These are phyloP conservation scores for Hymenoscyphus scutula DNA, from an alignment of 2,329 filamentous ascomycete species.

Conservation along the genomic window DNA sequence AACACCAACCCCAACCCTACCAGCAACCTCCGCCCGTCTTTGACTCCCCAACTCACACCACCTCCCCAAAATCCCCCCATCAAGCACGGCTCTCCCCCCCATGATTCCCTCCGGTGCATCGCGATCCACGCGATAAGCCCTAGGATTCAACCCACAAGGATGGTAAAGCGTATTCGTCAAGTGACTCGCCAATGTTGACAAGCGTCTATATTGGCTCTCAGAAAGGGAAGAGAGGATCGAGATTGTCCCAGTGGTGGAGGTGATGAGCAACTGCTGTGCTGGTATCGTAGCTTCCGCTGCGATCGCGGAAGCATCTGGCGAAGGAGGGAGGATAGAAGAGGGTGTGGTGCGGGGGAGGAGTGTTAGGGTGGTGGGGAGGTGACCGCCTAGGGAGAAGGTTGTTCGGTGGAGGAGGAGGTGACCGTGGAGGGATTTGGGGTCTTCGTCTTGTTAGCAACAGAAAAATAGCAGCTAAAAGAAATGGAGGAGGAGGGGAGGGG, in stretches of 20 bases:
- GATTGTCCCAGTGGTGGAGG: slow-evolving; percentile 73
- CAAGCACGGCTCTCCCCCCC: slow-evolving; percentile 54
- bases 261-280: slow-evolving; percentile 59
- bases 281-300: slow-evolving; percentile 35
- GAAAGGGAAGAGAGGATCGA: slow-evolving; percentile 73
- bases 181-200: slow-evolving; percentile 78
- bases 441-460: no score
- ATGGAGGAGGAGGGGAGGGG: slow-evolving; percentile 1
- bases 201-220: slow-evolving; percentile 78
- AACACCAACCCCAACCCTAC: slow-evolving; percentile 66
- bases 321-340: slow-evolving; percentile 45
- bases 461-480: slow-evolving; percentile 7
- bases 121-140: slow-evolving; percentile 68
- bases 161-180: slow-evolving; percentile 74
- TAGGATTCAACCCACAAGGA: slow-evolving; percentile 77
- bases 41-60: slow-evolving; percentile 75
- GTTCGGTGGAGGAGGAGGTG: slow-evolving; percentile 82
- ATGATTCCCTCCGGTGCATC: slow-evolving; percentile 45
- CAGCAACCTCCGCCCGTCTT: slow-evolving; percentile 68
- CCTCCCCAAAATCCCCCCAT: slow-evolving; percentile 71
- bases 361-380: slow-evolving; percentile 71
- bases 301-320: slow-evolving; percentile 37
- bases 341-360: slow-evolving; percentile 68
- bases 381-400: slow-evolving; percentile 80
- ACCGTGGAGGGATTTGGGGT: slow-evolving; percentile 89